These are phyloP conservation scores for Cystoisospora suis DNA, from an alignment of 169 alveolate genomes.

Conservation along the genomic window DNA sequence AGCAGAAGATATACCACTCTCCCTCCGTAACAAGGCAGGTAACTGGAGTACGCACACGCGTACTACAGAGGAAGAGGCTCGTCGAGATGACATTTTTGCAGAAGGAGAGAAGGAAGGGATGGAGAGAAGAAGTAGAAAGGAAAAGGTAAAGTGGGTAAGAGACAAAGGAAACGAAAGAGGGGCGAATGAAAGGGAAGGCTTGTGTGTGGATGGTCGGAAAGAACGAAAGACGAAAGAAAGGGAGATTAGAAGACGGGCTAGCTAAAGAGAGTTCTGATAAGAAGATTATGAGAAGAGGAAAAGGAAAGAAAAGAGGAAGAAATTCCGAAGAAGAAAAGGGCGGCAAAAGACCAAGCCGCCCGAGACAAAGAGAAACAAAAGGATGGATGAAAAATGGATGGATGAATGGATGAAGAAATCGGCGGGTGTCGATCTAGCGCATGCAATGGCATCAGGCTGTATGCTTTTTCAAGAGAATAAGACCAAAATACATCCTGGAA, in stretches of 20 bases:
- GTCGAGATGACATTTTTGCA: not conserved
- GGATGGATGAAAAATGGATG: not conserved
- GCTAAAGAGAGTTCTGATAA: not conserved
- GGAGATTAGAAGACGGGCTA: not conserved
- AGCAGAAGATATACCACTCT: not conserved
- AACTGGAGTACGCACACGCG: constrained; percentile 28
- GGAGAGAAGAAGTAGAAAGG: not conserved
- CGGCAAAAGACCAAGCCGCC: not conserved
- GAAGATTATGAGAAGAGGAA: not conserved
- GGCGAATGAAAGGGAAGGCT: not conserved
- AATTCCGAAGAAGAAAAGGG: not conserved
- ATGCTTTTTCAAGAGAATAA: no score
- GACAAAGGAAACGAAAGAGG: not conserved
- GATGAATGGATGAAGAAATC: not conserved
- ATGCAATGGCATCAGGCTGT: no score
- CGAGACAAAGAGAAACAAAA: not conserved
- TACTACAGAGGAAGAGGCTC: not conserved
- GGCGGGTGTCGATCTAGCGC: no score
- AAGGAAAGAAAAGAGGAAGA: not conserved
- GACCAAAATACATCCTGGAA: no score
- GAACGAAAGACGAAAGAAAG: not conserved
- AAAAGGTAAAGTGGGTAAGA: not conserved
- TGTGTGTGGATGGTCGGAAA: not conserved
- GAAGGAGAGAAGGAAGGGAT: not conserved
- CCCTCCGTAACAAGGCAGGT: constrained; percentile 30